These are phyloP conservation scores for Coniferiporia sulphurascens DNA, from an alignment of 1,284 basidiomycete species.

Conservation along the genomic window DNA sequence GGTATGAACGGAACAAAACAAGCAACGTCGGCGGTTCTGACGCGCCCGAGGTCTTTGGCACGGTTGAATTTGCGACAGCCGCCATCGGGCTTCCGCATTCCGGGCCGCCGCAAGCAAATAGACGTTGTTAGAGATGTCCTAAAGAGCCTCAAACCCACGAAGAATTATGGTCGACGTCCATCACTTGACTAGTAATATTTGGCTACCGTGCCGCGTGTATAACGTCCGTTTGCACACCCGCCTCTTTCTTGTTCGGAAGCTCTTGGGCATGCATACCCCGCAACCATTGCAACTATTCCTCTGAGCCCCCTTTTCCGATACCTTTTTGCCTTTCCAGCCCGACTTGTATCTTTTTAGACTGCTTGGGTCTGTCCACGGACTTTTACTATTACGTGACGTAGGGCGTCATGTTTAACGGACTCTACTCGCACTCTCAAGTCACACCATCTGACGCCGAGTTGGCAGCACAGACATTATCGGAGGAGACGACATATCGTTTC, in stretches of 20 bases:
- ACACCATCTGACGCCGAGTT: conserved; percentile 65
- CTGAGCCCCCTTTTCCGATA: not conserved
- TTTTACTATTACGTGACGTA: not conserved
- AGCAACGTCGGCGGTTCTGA: not conserved
- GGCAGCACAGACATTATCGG: conserved; percentile 61
- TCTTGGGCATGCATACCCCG: not conserved
- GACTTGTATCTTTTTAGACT: not conserved
- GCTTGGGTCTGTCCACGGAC: not conserved
- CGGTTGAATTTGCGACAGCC: too few relatives aligned
- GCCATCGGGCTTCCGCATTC: too few relatives aligned
- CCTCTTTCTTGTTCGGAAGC: not conserved
- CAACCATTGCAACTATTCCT: not conserved
- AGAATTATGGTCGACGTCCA: too few relatives aligned
- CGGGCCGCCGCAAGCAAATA: too few relatives aligned
- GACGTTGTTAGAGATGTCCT: too few relatives aligned
- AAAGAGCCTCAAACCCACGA: too few relatives aligned
- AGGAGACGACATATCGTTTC: conserved; percentile 66
- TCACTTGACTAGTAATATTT: not conserved
- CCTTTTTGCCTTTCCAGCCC: not conserved
- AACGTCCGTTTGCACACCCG: not conserved
- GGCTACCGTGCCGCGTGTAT: not conserved
- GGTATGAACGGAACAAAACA: not conserved
- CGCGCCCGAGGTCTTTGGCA: too few relatives aligned
- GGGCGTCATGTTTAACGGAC: conserved; percentile 44
- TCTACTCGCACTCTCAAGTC: conserved; percentile 43